phyloP scores from a whole-genome alignment of 75 land plant species.

The Isoetes taiwanensis region DNA sequence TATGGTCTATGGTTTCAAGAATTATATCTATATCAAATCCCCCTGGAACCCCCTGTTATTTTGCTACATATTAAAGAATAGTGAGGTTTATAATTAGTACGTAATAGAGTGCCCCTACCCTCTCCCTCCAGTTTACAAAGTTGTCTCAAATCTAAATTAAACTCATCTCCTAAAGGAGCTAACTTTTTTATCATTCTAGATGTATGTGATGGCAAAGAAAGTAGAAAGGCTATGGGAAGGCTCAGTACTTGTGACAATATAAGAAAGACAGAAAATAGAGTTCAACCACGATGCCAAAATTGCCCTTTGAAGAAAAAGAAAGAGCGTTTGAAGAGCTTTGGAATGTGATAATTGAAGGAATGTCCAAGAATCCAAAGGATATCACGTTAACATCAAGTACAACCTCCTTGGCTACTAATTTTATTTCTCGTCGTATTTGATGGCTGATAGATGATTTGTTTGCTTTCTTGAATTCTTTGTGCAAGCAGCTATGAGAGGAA shows the following conservation, averaged over 20 bases:
- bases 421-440: not conserved
- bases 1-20: too few relatives aligned
- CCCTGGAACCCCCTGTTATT: too few relatives aligned
- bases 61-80: too few relatives aligned
- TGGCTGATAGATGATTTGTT: constrained; percentile 47
- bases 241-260: constrained; percentile 58
- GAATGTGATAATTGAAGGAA: constrained; percentile 86
- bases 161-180: too few relatives aligned
- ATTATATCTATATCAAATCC: too few relatives aligned
- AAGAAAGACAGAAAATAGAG: constrained; percentile 59
- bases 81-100: too few relatives aligned
- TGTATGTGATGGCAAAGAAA: constrained; percentile 52
- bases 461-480: too few relatives aligned
- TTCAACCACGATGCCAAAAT: constrained; percentile 30
- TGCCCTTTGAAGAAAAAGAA: constrained; percentile 75
- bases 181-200: constrained; percentile 43
- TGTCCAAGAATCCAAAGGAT: constrained; percentile 69
- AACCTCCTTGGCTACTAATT: not conserved
- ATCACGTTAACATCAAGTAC: constrained; percentile 50
- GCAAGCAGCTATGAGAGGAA: too few relatives aligned
- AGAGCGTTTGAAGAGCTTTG: constrained; percentile 84
- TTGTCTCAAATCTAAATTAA: too few relatives aligned
- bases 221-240: constrained; percentile 53
- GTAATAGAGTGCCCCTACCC: too few relatives aligned
- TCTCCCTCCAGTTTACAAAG: too few relatives aligned